phyloP scores from a whole-genome alignment of 176 grass and related monocot genomes.

The Alloteropsis semialata region DNA sequence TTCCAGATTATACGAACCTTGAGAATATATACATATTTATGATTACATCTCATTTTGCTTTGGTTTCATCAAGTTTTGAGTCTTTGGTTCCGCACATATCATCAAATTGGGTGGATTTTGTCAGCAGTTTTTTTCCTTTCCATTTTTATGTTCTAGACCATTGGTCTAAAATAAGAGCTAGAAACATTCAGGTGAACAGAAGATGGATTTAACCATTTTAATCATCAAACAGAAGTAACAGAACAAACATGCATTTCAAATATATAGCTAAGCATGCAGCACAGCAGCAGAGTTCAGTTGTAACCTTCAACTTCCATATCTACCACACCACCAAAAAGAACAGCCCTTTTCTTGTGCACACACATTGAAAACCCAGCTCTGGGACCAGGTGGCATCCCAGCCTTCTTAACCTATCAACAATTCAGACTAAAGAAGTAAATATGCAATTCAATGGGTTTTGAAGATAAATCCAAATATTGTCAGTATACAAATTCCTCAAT shows the following conservation, averaged over 20 bases:
- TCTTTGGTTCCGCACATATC: not conserved
- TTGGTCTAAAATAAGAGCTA: not conserved
- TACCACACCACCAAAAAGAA: conserved; percentile 89
- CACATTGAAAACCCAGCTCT: conserved; percentile 98
- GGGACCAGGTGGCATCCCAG: conserved; percentile 87
- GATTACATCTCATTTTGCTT: not conserved
- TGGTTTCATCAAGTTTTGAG: not conserved
- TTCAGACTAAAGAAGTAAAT: conserved; percentile 19
- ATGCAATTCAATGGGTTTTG: not conserved
- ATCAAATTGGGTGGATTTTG: not conserved
- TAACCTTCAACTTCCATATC: conserved; percentile 98
- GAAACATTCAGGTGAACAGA: not conserved
- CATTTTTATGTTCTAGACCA: not conserved
- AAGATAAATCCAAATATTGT: conserved; percentile 7
- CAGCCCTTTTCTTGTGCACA: conserved; percentile 92
- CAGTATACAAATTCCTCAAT: not conserved
- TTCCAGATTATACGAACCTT: not conserved
- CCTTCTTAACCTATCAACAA: conserved; percentile 83
- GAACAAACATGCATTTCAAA: not conserved
- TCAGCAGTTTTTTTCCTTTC: not conserved
- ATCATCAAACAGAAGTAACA: conserved; percentile 2
- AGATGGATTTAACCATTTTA: conserved; percentile 13
- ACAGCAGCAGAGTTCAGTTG: conserved; percentile 30
- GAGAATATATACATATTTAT: not conserved
- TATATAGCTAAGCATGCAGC: conserved; percentile 15